These are phyloP conservation scores for Xylariaceae sp. DNA, from an alignment of 2,329 filamentous ascomycete species.

Conservation along the genomic window DNA sequence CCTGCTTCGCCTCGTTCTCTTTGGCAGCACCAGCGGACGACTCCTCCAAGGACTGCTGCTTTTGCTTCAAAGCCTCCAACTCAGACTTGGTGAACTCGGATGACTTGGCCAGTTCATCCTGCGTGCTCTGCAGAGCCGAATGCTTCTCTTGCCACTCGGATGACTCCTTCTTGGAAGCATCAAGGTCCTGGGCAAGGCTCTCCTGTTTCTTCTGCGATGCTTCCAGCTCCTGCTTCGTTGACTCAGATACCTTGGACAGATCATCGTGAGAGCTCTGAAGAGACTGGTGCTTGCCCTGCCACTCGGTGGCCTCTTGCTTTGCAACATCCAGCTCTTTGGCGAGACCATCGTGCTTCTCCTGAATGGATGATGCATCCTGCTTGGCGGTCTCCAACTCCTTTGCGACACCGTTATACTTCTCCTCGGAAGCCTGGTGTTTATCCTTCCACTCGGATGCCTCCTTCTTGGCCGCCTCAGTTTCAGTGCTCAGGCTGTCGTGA, in stretches of 20 bases:
- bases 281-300: conserved; percentile 21
- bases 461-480: conserved; percentile 25
- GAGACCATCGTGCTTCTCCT: conserved; percentile 22
- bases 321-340: conserved; percentile 23
- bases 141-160: conserved; percentile 24
- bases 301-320: conserved; percentile 26
- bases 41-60: conserved; percentile 19
- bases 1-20: conserved; percentile 22
- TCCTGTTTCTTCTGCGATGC: conserved; percentile 24
- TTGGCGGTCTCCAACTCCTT: conserved; percentile 30
- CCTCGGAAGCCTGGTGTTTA: conserved; percentile 19
- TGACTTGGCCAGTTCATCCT: conserved; percentile 24
- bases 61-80: conserved; percentile 29
- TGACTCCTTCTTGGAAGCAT: conserved; percentile 22
- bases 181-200: conserved; percentile 20
- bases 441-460: conserved; percentile 19
- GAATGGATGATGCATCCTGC: conserved; percentile 28
- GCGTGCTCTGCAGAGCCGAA: conserved; percentile 16
- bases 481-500: conserved; percentile 17
- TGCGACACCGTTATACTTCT: conserved; percentile 12
- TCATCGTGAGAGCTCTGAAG: conserved; percentile 20
- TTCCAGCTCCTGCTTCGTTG: conserved; percentile 29
- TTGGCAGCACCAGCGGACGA: conserved; percentile 18
- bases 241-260: conserved; percentile 26
- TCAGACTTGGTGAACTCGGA: conserved; percentile 31